Conservation (phyloP, 495 filamentous ascomycete genomes). For the Tirmania nivea region DNA sequence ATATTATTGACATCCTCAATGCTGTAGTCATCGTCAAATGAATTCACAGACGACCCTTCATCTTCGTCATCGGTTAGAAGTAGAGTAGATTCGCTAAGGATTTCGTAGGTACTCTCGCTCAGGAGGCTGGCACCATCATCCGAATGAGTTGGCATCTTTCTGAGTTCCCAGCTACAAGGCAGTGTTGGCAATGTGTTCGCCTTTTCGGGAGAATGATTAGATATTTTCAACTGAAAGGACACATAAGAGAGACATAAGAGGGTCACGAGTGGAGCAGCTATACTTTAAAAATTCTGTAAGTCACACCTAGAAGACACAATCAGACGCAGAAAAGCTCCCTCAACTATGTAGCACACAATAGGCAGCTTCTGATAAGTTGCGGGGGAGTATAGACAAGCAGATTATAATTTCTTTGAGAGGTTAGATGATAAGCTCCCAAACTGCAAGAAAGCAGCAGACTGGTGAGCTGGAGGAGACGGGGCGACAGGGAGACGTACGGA, state of each 20-base stretch:
- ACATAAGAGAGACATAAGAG: neutral
- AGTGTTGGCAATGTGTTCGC: neutral
- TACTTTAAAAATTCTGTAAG: neutral
- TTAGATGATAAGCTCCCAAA: too few species aligned
- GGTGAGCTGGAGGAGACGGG: too few species aligned
- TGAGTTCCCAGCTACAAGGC: neutral
- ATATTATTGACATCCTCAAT: slow-evolving; percentile 7
- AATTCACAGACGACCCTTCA: slow-evolving; percentile 15
- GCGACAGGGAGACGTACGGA: too few species aligned
- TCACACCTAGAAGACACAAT: too few species aligned
- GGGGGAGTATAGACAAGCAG: too few species aligned
- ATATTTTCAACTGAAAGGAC: neutral
- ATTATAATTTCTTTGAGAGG: too few species aligned
- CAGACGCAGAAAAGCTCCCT: too few species aligned
- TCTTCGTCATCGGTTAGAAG: slow-evolving; percentile 18
- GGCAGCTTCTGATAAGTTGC: too few species aligned
- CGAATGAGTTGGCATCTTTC: neutral
- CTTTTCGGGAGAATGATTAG: neutral
- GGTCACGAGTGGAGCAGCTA: neutral
- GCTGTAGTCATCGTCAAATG: slow-evolving; percentile 14
- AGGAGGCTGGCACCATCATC: slow-evolving; percentile 3
- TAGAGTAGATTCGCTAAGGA: slow-evolving; percentile 16
- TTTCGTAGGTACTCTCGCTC: slow-evolving; percentile 18
- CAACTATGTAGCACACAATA: too few species aligned
- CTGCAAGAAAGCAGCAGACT: too few species aligned